Base-by-base conservation (phyloP, 83 land plant species). In the Isoetes engelmannii region DNA sequence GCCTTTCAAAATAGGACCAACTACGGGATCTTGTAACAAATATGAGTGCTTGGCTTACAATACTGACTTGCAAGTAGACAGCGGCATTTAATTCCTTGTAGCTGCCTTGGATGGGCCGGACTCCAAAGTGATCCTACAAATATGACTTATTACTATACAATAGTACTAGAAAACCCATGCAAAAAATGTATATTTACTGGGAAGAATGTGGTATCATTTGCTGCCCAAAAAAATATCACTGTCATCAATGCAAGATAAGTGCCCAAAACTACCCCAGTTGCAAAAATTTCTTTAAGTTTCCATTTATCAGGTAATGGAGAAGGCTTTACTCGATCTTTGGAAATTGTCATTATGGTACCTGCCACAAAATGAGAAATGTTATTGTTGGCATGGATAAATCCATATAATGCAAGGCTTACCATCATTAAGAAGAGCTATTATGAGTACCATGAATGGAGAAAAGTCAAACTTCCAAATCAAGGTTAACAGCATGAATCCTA, bases 281-380 rank as follows among this genome's bases (percentile, higher is more conserved):
- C 69, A 7, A 72, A 72, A 15, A 72, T 72, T 44, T 72, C 75
- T 18, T 64, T 63, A 7, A 72, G 9, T 45, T 63, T 71, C 74
- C 74, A 71, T 43, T 69, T 71, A 17, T 71, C 74, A n/a, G 74
- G 74, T 5, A 72, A 20, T n/a, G 75, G 75, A 12, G 75, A 72
- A 50, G 75, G 75, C 20, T 72, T 72, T 12, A 72, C 75, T 4
- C 75, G 75, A 41, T 72, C 75, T 53, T 72, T 72, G 8, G 75
- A 65, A 19, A 72, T 72, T n/a, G 75, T 72, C 75, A 72, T 72
- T 3, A 72, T 72, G 17, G 75, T 72, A 65, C 75, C 75, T 72
- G 45, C 28, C 19, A 5, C 45, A 45, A 21, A 4, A 48, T 5
- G 43, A 57, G 54, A 7, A 19, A 47, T 45, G 19, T 28, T 5